Conservation (phyloP, 805 yeast genomes). For the Wickerhamiella galacta region DNA sequence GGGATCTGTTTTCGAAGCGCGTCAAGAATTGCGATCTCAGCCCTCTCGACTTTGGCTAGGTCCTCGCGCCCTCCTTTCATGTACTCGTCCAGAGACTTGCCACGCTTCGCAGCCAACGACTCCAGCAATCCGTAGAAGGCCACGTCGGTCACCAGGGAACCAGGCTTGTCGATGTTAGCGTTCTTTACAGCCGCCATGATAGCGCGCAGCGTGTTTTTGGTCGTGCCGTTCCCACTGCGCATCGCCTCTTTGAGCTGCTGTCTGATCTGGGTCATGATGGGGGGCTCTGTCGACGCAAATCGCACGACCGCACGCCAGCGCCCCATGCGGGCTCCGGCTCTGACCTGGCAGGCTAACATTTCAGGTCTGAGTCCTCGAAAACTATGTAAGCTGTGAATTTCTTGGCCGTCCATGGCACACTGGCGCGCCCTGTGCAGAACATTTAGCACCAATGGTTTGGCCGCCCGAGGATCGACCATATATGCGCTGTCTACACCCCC, state of each 20-base stretch:
- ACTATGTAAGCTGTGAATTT: too few species aligned
- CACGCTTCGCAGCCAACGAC: constrained; percentile 26
- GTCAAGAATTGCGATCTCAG: constrained; percentile 30
- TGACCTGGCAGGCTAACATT: too few species aligned
- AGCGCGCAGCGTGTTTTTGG: constrained; percentile 19
- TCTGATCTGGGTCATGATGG: constrained; percentile 24
- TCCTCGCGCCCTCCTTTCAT: constrained; percentile 31
- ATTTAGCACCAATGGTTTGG: too few species aligned
- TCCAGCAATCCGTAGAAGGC: constrained; percentile 28
- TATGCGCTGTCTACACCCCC: constrained; percentile 81
- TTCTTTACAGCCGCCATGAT: constrained; percentile 22
- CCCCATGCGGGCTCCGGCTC: too few species aligned
- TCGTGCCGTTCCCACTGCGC: constrained; percentile 27
- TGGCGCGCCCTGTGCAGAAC: too few species aligned
- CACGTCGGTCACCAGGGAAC: constrained; percentile 15
- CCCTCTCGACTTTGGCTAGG: constrained; percentile 35
- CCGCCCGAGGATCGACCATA: too few species aligned
- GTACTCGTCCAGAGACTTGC: constrained; percentile 34
- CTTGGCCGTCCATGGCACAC: too few species aligned
- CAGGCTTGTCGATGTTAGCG: constrained; percentile 20
- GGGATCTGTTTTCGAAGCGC: constrained; percentile 28
- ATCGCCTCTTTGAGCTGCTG: constrained; percentile 32
- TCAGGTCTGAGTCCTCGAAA: too few species aligned
- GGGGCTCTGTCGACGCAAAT: constrained; percentile 19
- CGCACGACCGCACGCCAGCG: too few species aligned